Evolutionary conservation across 768 basidiomycete species (phyloP), one percentile per base, ranked within the genome.

Genomic region (Russula sp.): DNA sequence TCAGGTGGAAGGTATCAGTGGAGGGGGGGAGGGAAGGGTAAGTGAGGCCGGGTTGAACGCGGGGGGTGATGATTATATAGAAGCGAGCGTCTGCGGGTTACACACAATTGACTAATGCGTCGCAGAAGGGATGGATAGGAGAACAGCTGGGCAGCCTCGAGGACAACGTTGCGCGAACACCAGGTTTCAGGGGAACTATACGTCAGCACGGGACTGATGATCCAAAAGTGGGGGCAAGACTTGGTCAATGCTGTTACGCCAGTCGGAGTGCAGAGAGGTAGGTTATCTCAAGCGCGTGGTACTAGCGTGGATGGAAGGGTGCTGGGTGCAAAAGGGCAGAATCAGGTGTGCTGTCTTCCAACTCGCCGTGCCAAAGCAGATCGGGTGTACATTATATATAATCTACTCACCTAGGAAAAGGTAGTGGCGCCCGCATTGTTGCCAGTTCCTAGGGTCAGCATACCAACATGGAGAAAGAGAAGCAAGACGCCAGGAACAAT

Each of bases 101-200:
- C 47, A 55, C 62, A 47, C 35, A 11, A 45, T 39, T 16, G 62
- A 55, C 52, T 44, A 50, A 63, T 49, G 57, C 16, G 58, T 44
- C 40, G 51, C 51, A 50, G 51, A 45, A 49, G 45, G 47, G 37
- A 35, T 56, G 53, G 52, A 64, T 60, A 64, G 62, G 62, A 58
- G 65, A 57, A 53, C 57, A 53, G 40, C 50, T 65, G 56, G 27
- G 31, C 56, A 45, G 65, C 65, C 65, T 66, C 62, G 65, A 66
- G 65, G 65, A 63, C 32, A n/a, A n/a, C 22, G 52, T 34, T 16
- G 47, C 57, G 32, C 39, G 57, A 18, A 34, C 22, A 55, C 55
- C 44, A 48, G 53, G 57, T 50, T 64, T 42, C 57, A 47, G 65
- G 65, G 65, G 53, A 16, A 8, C 9, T 18, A 31, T 55, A 64